Evolutionary conservation across 345 rosid genomes (phyloP).

Genomic region (Limnanthes douglasii): DNA sequence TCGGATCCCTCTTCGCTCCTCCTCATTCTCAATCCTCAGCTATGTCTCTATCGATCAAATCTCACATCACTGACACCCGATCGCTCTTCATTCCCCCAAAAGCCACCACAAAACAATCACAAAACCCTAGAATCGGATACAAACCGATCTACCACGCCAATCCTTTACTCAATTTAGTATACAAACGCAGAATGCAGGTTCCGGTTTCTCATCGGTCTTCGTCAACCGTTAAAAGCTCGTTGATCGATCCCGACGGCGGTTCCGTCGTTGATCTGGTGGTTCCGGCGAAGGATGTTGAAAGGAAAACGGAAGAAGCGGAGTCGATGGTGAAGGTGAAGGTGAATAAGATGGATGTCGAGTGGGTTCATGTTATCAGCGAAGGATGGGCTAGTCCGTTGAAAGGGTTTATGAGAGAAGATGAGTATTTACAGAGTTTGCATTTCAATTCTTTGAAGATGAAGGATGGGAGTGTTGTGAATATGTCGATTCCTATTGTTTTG

Average conservation of each 20-base stretch:
- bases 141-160: constrained; percentile 20
- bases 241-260: constrained; percentile 96
- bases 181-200: constrained; percentile 10
- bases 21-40: neutral
- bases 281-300: constrained; percentile 35
- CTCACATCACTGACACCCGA: constrained; percentile 11
- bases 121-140: constrained; percentile 2
- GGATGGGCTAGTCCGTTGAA: constrained; percentile 95
- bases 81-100: constrained; percentile 5
- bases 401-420: constrained; percentile 92
- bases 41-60: constrained; percentile 44
- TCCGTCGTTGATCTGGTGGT: constrained; percentile 52
- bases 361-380: constrained; percentile 89
- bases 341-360: constrained; percentile 68
- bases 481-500: constrained; percentile 95
- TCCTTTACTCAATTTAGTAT: constrained; percentile 13
- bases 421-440: constrained; percentile 87
- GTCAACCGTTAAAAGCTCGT: constrained; percentile 34
- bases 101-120: constrained; percentile 8
- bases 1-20: constrained; percentile 14
- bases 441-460: constrained; percentile 50
- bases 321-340: constrained; percentile 51
- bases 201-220: constrained; percentile 4
- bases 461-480: constrained; percentile 53
- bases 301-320: constrained; percentile 40